A percentile compares a stretch with the other conserved stretches of the same genome.
These are phyloP conservation scores for Termitomyces sp. DNA, from an alignment of 1,284 basidiomycete genomes.

Conservation along the genomic window DNA sequence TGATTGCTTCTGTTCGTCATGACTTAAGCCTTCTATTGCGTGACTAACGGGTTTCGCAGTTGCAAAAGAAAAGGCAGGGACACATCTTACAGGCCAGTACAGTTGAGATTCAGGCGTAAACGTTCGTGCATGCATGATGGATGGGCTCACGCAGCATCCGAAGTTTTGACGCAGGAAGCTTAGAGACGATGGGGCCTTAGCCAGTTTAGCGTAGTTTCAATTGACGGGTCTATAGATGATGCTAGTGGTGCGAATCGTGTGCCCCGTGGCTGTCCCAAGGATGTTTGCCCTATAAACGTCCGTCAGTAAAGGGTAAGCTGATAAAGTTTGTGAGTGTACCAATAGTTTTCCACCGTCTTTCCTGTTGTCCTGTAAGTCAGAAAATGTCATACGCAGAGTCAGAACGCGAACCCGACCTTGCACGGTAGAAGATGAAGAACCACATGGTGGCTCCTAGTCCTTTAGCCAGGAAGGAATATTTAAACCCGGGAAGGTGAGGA, in stretches of 20 bases:
- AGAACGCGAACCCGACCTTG: conserved; percentile 57
- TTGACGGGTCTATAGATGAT: conserved; percentile 32
- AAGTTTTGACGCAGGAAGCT: background rate
- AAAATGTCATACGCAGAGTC: conserved; percentile 7
- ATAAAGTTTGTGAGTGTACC: conserved; percentile 33
- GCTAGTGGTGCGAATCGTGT: conserved; percentile 38
- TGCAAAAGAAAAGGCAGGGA: background rate
- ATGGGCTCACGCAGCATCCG: background rate
- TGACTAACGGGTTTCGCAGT: background rate
- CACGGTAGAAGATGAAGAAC: conserved; percentile 97
- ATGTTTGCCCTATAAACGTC: conserved; percentile 47
- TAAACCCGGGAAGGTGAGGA: conserved; percentile 77
- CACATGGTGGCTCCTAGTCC: conserved; percentile 89
- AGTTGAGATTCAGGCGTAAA: background rate
- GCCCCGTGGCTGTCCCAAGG: conserved; percentile 52
- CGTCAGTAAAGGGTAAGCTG: conserved; percentile 13
- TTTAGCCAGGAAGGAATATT: conserved; percentile 77
- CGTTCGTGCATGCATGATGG: background rate
- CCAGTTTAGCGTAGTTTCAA: background rate
- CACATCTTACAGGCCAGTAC: background rate
- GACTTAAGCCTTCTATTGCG: background rate
- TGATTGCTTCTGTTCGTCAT: background rate
- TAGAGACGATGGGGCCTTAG: background rate
- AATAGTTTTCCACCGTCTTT: conserved; percentile 73
- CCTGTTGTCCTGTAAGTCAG: conserved; percentile 31